Conservation (phyloP, 768 basidiomycete species). For the Tylopilus sp. region DNA sequence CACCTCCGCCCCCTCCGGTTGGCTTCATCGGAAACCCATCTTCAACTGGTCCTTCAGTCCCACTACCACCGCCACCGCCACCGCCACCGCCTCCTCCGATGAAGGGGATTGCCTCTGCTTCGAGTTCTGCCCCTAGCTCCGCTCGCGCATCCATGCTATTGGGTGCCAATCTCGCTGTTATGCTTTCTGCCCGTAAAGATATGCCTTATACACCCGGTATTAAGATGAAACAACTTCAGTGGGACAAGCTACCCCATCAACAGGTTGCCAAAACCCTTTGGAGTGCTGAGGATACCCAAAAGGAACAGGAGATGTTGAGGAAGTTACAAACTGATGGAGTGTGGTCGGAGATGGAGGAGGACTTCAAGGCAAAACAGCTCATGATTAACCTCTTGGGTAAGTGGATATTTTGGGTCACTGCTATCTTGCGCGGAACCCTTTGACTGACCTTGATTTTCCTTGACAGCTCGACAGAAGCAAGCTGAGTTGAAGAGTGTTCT, state of each 20-base stretch:
- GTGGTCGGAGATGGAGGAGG: constrained; percentile 96
- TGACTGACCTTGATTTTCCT: constrained; percentile 15
- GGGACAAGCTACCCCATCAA: constrained; percentile 95
- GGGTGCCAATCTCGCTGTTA: constrained; percentile 52
- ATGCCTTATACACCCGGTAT: constrained; percentile 78
- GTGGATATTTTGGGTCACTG: constrained; percentile 6
- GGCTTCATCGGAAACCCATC: constrained; percentile 30
- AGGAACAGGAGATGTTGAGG: constrained; percentile 76
- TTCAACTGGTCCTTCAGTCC: constrained; percentile 16
- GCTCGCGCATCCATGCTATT: constrained; percentile 59
- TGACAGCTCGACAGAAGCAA: constrained; percentile 71
- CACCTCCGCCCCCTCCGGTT: constrained; percentile 37
- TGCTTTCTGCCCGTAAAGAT: constrained; percentile 74
- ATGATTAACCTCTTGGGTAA: constrained; percentile 87
- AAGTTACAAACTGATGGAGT: constrained; percentile 83
- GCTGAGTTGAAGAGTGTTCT: constrained; percentile 91
- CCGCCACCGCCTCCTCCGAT: constrained; percentile 33
- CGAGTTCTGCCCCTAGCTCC: constrained; percentile 42
- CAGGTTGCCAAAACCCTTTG: constrained; percentile 84
- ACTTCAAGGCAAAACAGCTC: constrained; percentile 94
- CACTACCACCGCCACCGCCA: constrained; percentile 34
- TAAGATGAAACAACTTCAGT: constrained; percentile 97
- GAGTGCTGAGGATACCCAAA: constrained; percentile 61
- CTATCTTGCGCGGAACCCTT: neutral
- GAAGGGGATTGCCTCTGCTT: constrained; percentile 31